Conservation (phyloP, 306 rosid genomes). For the Sesbania bispinosa region DNA sequence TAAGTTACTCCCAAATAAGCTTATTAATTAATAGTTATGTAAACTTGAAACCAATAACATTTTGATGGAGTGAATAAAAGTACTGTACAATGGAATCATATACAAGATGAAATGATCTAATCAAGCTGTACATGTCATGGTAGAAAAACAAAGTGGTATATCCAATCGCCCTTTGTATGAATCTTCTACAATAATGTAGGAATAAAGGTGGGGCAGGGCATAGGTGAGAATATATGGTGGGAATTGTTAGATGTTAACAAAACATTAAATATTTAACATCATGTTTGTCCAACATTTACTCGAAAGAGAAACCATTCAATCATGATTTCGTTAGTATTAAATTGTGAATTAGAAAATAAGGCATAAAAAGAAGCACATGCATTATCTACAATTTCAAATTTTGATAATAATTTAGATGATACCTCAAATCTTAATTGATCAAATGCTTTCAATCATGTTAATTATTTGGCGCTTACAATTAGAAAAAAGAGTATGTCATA, state of each 20-base stretch:
- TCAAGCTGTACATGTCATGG: slow-evolving; percentile 36
- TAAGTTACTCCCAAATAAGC: too few species aligned
- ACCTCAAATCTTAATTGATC: slow-evolving; percentile 38
- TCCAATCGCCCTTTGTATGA: slow-evolving; percentile 30
- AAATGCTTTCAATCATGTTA: slow-evolving; percentile 35
- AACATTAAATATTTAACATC: slow-evolving; percentile 13
- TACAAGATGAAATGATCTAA: slow-evolving; percentile 41
- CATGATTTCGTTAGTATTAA: slow-evolving; percentile 31
- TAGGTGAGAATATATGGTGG: slow-evolving; percentile 20
- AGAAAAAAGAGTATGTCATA: slow-evolving; percentile 29
- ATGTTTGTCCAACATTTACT: slow-evolving; percentile 24
- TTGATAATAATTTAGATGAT: too few species aligned
- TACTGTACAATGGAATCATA: slow-evolving; percentile 45
- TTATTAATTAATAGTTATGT: too few species aligned
- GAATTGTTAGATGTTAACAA: slow-evolving; percentile 15
- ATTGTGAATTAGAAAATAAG: too few species aligned
- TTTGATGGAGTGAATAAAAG: too few species aligned
- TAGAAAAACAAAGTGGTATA: not conserved
- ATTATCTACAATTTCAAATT: too few species aligned
- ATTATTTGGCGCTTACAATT: slow-evolving; percentile 25
- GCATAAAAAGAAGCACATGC: too few species aligned
- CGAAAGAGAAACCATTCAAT: slow-evolving; percentile 43
- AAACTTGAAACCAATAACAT: slow-evolving; percentile 5
- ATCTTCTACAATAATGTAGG: slow-evolving; percentile 24
- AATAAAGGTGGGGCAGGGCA: slow-evolving; percentile 27